Evolutionary conservation across 352 stramenopile genomes (phyloP).

Genomic region (Blastocystis sp.): DNA sequence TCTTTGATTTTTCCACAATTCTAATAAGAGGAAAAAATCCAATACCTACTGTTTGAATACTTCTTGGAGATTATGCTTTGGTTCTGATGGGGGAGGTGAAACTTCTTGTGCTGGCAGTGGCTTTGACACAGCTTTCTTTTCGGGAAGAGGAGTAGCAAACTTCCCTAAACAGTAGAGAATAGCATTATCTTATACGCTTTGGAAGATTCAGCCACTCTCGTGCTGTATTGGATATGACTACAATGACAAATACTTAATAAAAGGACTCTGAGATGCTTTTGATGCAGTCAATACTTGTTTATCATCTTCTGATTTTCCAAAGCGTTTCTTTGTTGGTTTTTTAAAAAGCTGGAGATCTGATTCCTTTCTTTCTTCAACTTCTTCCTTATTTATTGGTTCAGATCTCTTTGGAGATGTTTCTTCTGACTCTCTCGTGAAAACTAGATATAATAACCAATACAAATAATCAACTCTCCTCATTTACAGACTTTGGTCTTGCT

Average conservation of each 20-base stretch:
- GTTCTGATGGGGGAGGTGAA: background rate
- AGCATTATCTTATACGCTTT: background rate
- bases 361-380: background rate
- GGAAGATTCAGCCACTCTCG: constrained; percentile 49
- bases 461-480: background rate
- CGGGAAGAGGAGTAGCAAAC: background rate
- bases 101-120: constrained; percentile 5
- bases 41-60: background rate
- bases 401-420: background rate
- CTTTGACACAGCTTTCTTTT: background rate
- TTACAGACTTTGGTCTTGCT: constrained; percentile 39
- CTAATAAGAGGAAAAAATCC: background rate
- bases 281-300: background rate
- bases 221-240: constrained; percentile 18
- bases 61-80: background rate
- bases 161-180: background rate
- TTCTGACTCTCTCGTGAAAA: background rate
- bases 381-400: background rate
- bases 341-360: constrained; percentile 1
- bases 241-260: background rate
- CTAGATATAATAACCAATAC: background rate
- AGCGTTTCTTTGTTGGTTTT: background rate
- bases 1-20: background rate
- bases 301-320: background rate
- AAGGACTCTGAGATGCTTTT: background rate